These are phyloP conservation scores for Phytophthora europaea DNA, from an alignment of 352 stramenopile genomes.

Conservation along the genomic window DNA sequence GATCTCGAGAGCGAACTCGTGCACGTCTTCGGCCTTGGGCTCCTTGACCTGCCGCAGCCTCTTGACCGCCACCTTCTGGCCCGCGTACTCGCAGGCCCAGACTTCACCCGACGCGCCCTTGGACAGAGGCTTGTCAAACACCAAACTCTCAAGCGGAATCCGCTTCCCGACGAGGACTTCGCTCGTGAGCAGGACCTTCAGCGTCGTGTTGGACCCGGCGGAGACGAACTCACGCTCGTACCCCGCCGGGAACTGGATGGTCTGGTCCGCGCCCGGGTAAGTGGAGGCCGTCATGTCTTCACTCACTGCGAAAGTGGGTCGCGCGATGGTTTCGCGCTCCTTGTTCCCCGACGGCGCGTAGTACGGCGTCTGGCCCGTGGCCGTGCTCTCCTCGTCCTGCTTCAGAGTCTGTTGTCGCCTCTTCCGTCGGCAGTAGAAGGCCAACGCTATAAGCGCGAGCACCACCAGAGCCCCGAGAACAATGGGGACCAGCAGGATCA, in stretches of 20 bases:
- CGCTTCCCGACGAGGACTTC: slow-evolving; percentile 40
- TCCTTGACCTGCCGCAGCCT: slow-evolving; percentile 35
- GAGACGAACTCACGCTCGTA: slow-evolving; percentile 4
- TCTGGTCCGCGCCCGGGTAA: neutral
- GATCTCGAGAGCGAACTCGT: slow-evolving; percentile 32
- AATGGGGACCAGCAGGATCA: slow-evolving; percentile 29
- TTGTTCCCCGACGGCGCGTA: neutral
- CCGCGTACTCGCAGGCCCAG: slow-evolving; percentile 41
- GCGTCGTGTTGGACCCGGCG: slow-evolving; percentile 15
- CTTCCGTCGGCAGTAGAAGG: slow-evolving; percentile 14
- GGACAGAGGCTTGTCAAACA: slow-evolving; percentile 25
- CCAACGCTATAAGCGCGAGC: slow-evolving; percentile 4
- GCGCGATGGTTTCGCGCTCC: neutral
- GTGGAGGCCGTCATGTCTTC: slow-evolving; percentile 5
- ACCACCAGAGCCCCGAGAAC: neutral
- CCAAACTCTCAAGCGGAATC: slow-evolving; percentile 28
- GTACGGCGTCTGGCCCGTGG: neutral
- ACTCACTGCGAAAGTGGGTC: slow-evolving; percentile 10
- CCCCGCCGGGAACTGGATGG: slow-evolving; percentile 13
- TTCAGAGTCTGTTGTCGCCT: slow-evolving; percentile 2
- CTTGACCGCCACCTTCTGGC: slow-evolving; percentile 48
- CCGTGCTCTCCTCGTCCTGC: neutral
- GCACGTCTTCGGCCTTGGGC: slow-evolving; percentile 36
- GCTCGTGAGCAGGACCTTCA: slow-evolving; percentile 21
- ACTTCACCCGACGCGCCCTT: slow-evolving; percentile 56